Base-by-base conservation (phyloP, 352 stramenopile species). In the Phytophthora syringae region DNA sequence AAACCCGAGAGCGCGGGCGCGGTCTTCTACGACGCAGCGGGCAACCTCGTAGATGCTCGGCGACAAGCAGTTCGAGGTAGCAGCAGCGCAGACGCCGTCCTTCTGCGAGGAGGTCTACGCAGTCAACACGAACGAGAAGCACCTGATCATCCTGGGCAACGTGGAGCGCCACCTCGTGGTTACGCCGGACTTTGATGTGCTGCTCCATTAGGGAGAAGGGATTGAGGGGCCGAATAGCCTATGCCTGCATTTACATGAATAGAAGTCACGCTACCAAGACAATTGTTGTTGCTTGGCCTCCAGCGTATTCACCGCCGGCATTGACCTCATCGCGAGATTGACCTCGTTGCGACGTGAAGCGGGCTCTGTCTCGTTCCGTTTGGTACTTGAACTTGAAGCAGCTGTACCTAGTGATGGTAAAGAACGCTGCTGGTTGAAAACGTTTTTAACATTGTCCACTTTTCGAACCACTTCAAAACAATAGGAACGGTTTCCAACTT, bases 1-100 rank as follows among this genome's bases (percentile, higher is more conserved):
- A 94, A n/a, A 60, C 79, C 82, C 15, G 69, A 85, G 21, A 84
- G 63, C 22, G 72, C 80, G 15, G 88, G 84, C 15, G 79, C 75
- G 21, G 63, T 95, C 16, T 95, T 95, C 50, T 82, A 71, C 52
- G 82, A 94, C 60, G 59, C 62, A 16, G 61, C 80, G 32, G 83
- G 84, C 3, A 79, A 89, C 36, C 62, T 90, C 3, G 39, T 86
- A 18, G 1, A 82, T 95, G 75, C 81, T 95, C 32, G 84, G 86
- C 21, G 88, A 93, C 78, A 95, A 94, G 73, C 83, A 88, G 45
- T 95, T 95, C 37, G 84, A 95, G 45, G 82, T 95, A 10, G 84
- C 85, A 24, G 71, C 79, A 6, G 84, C 84, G 30, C 88, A 93
- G 64, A 93, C 88, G 12, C 86, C 88, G 45, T 87, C 85, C 25